Evolutionary conservation across 768 basidiomycete genomes (phyloP).

Genomic region (Boletus rex-veris): DNA sequence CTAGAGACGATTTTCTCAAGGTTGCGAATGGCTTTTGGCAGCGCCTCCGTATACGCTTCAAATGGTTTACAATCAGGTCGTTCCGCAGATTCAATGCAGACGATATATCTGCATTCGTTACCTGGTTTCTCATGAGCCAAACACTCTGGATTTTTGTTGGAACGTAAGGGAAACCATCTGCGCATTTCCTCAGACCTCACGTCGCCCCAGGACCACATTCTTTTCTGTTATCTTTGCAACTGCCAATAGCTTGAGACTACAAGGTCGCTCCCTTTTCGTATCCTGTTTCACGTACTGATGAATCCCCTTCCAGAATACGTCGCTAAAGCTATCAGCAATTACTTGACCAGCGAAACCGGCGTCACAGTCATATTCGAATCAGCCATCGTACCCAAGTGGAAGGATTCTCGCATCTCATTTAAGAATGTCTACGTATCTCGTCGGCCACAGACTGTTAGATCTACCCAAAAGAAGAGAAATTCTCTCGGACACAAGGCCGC

Average conservation of each 20-base stretch:
- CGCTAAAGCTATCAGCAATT: conserved; percentile 85
- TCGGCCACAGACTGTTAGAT: conserved; percentile 43
- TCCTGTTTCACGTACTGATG: background rate
- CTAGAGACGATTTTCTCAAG: conserved; percentile 83
- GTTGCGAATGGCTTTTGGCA: conserved; percentile 91
- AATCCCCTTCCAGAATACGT: conserved; percentile 58
- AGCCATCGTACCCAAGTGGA: conserved; percentile 97
- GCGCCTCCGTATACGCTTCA: conserved; percentile 84
- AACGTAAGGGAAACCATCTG: conserved; percentile 34
- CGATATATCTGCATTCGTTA: conserved; percentile 94
- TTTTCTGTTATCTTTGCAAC: conserved; percentile 90
- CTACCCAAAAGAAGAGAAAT: conserved; percentile 14
- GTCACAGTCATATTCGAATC: conserved; percentile 95
- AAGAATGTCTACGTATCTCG: conserved; percentile 95
- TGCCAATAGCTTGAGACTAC: conserved; percentile 80
- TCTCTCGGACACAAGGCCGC: conserved; percentile 52
- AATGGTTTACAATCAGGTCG: conserved; percentile 94
- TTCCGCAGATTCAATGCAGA: conserved; percentile 95
- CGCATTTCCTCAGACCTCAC: background rate
- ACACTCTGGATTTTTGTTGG: conserved; percentile 94
- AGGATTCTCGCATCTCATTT: conserved; percentile 92
- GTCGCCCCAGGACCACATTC: conserved; percentile 73
- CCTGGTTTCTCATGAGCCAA: conserved; percentile 95
- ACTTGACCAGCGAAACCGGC: conserved; percentile 90
- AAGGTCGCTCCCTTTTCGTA: conserved; percentile 48